Base-by-base conservation (phyloP, 805 yeast species). In the Priceomyces fermenticarens region DNA sequence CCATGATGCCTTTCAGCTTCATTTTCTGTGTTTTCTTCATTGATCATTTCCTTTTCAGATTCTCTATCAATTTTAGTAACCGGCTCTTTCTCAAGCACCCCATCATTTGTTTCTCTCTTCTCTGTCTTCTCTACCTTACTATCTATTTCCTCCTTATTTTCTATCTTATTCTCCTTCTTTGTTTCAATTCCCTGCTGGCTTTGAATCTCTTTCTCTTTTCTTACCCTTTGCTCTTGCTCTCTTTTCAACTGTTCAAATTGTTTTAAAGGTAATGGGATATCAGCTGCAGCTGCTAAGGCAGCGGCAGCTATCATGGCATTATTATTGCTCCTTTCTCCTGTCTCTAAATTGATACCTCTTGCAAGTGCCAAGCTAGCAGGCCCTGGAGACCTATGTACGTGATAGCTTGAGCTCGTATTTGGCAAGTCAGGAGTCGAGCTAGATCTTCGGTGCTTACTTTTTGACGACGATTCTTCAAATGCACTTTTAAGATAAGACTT, bases 241-340 rank as follows among this genome's bases (percentile, higher is more conserved):
- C 25, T 20, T 8, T 20, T 20, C 8, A 20, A 20, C 25, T 20
- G 39, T 29, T 41, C 44, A 29, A 25, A 27, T 20, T 36, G 40
- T 31, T 61, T 62, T 38, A 67, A 52, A 1, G 89, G 89, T 28
- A 85, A 56, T 1, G 93, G 93, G 10, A 80, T 74, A 10, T 81
- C 86, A 2, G 90, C 90, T 0, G 91, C 93, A 0, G 86, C 88
- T 3, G 89, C 88, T 38, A 85, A 65, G 0, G 91, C 91, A 7
- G 90, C 91, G 1, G 93, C 93, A 0, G 91, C 93, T 7, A 85
- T 83, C 51, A 75, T 72, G 0, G 86, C 88, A 51, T 80, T 76
- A 36, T 62, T 63, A 26, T 52, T 60, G 38, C 58, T 64, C 35
- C 70, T 42, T 42, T 58, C 58, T 1, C 68, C 66, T 11, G 63